A percentile compares a stretch with the other conserved stretches of the same genome.
Evolutionary conservation across 2,329 filamentous ascomycete genomes (phyloP).

Genomic region (Verticillium nubilum): DNA sequence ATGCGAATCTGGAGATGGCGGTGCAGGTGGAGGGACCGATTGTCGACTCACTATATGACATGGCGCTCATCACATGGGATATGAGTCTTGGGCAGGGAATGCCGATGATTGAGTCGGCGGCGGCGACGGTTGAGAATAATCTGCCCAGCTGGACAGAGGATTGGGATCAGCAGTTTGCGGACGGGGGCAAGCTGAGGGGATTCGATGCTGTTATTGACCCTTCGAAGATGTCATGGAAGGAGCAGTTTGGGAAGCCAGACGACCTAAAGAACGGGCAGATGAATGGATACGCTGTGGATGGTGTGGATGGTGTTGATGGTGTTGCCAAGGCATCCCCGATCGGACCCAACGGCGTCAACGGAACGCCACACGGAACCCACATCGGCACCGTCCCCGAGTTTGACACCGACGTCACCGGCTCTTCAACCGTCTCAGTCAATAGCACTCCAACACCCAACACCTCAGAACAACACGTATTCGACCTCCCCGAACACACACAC

Average conservation of each 20-base stretch:
- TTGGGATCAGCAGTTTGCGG: conserved; percentile 19
- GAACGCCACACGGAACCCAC: neutral
- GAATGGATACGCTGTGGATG: neutral
- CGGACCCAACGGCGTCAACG: neutral
- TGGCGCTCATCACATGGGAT: conserved; percentile 67
- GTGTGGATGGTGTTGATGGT: neutral
- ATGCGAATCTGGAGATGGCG: conserved; percentile 80
- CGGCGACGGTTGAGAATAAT: conserved; percentile 22
- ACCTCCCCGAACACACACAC: conserved; percentile 49
- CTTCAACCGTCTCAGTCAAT: neutral
- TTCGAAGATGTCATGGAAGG: conserved; percentile 12
- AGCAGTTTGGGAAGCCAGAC: conserved; percentile 10
- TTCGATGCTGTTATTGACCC: conserved; percentile 22
- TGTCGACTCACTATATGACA: conserved; percentile 71
- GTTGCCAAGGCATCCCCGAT: neutral
- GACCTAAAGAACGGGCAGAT: neutral
- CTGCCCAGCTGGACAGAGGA: conserved; percentile 15
- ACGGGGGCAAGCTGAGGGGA: conserved; percentile 22
- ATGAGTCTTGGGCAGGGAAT: conserved; percentile 54
- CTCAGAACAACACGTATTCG: neutral
- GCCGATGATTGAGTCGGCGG: conserved; percentile 47
- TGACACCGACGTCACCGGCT: neutral
- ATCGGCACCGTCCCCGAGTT: neutral
- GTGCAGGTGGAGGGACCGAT: conserved; percentile 69
- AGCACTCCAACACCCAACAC: neutral